Evolutionary conservation across 768 basidiomycete species (phyloP).

Genomic region (Glaciozyma martinii): DNA sequence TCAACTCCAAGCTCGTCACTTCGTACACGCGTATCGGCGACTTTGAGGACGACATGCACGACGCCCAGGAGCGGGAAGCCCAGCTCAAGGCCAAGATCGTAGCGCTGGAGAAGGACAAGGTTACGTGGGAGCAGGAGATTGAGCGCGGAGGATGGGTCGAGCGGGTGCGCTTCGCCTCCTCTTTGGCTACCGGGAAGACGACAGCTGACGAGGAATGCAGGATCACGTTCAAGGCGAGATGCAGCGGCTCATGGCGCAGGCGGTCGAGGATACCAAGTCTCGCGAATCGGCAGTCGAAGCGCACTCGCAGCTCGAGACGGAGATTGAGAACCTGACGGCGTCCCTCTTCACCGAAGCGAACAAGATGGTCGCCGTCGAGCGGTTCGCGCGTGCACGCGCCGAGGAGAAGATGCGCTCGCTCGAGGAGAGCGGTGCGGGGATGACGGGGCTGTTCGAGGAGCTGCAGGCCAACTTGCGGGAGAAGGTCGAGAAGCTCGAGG

Average conservation of each 20-base stretch:
- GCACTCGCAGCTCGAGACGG: slow-evolving; percentile 68
- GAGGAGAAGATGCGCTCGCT: slow-evolving; percentile 33
- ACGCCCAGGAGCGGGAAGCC: slow-evolving; percentile 53
- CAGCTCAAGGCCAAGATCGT: slow-evolving; percentile 58
- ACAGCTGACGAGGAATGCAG: slow-evolving; percentile 7
- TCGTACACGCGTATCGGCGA: slow-evolving; percentile 87
- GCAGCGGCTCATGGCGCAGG: slow-evolving; percentile 82
- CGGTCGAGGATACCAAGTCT: slow-evolving; percentile 87
- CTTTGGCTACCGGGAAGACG: background rate
- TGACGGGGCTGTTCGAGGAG: slow-evolving; percentile 29
- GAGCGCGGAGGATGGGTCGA: slow-evolving; percentile 89
- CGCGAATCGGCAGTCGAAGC: slow-evolving; percentile 84
- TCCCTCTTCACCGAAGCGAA: slow-evolving; percentile 86
- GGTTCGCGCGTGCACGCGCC: slow-evolving; percentile 49
- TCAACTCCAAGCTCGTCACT: slow-evolving; percentile 85
- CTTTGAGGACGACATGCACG: slow-evolving; percentile 80
- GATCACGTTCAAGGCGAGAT: slow-evolving; percentile 79
- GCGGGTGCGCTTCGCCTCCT: slow-evolving; percentile 43
- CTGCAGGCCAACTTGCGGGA: slow-evolving; percentile 28
- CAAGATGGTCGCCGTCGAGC: slow-evolving; percentile 92
- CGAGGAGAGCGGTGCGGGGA: slow-evolving; percentile 30
- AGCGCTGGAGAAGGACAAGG: slow-evolving; percentile 73
- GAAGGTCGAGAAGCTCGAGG: slow-evolving; percentile 30
- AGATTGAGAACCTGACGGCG: slow-evolving; percentile 88
- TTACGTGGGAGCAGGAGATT: slow-evolving; percentile 76